phyloP scores from a whole-genome alignment of 768 basidiomycete genomes.

The Psilocybe sp. region DNA sequence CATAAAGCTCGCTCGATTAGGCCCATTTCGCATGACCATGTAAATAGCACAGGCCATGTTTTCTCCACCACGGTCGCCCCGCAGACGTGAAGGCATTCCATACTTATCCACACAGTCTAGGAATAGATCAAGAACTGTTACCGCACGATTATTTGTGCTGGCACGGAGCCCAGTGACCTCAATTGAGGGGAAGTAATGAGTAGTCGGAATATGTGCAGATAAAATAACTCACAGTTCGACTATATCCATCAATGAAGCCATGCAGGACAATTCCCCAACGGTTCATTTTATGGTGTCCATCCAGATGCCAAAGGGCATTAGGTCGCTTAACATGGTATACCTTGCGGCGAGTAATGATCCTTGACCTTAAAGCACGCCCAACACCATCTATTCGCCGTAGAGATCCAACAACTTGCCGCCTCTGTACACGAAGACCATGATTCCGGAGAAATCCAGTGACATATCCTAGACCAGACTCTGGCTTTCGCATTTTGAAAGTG shows the following conservation, averaged over 20 bases:
- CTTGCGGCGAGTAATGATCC: neutral
- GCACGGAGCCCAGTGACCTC: conserved; percentile 24
- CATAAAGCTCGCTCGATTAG: conserved; percentile 21
- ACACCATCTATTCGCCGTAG: neutral
- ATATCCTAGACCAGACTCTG: conserved; percentile 1
- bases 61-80: conserved; percentile 29
- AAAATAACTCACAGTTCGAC: conserved; percentile 5
- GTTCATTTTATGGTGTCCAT: conserved; percentile 16
- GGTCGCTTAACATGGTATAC: conserved; percentile 8
- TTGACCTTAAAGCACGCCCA: neutral
- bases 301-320: conserved; percentile 13
- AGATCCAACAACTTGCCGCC: neutral
- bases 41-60: conserved; percentile 18
- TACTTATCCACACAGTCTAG: conserved; percentile 15
- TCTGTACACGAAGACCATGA: conserved; percentile 5
- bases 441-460: conserved; percentile 6
- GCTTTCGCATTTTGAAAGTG: neutral
- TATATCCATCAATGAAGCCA: conserved; percentile 10
- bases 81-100: conserved; percentile 21
- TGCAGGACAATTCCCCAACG: conserved; percentile 15
- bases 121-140: conserved; percentile 25
- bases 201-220: neutral
- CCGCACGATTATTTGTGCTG: conserved; percentile 24
- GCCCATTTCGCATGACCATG: conserved; percentile 13
- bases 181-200: neutral